Evolutionary conservation across 768 basidiomycete genomes (phyloP), one percentile per base, ranked within the genome.

Genomic region (Phlebiopsis flavidoalba): DNA sequence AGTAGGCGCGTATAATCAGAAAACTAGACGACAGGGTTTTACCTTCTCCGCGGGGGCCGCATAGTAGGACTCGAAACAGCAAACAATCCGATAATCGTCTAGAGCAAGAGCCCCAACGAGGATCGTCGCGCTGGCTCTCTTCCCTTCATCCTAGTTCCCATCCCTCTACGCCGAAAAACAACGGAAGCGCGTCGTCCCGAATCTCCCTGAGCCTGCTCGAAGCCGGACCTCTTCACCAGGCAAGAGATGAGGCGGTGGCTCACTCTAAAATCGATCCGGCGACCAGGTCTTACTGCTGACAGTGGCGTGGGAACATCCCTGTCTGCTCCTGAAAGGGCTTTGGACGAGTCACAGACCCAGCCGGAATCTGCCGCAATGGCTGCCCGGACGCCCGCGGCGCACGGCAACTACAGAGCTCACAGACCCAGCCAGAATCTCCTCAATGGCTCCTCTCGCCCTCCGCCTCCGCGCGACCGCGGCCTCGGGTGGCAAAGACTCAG

Each of bases 371-470:
- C 57, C 57, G 8, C 40, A 10, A 43, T 43, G 40, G 40, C 11
- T 3, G 8, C 17, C 12, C 11, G 10, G 40, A 43, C 40, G 8
- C 40, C n/a, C 40, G 8, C 40, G 40, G 3, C 11, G 40, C 40
- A 3, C 40, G n/a, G 17, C 40, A 43, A 17, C 40, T 17, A 3
- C 40, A 43, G 8, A 26, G 33, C 31, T 17, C 33, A n/a, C 58
- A 59, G 50, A 59, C 58, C n/a, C 36, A 59, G 50, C 58, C 58
- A 0, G 58, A 59, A n/a, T 51, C 49, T 8, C 49, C 58, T 3
- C 48, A 22, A 35, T 52, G 35, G 58, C 11, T 17, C n/a, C 12
- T 57, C 26, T 4, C 4, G 15, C 7, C 58, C 8, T 35, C 19
- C 1, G 21, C 21, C 24, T n/a, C n/a, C n/a, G n/a, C n/a, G 35